Evolutionary conservation across 176 grass and related monocot genomes (phyloP).

Genomic region (Melocanna baccifera): DNA sequence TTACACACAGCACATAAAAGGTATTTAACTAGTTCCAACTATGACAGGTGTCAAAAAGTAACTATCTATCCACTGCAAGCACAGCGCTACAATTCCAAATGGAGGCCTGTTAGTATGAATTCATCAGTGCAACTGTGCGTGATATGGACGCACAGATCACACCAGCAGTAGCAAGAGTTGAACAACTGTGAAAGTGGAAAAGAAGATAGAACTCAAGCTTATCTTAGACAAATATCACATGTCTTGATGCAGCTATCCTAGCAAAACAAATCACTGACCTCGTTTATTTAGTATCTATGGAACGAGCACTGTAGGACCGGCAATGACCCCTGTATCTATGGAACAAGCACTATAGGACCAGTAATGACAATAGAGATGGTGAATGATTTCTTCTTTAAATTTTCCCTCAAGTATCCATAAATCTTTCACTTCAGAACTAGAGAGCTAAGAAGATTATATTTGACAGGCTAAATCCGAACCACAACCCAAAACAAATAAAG

Average conservation of each 20-base stretch:
- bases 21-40: background rate
- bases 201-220: constrained; percentile 8
- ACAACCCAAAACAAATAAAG: too few species aligned
- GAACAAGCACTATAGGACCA: background rate
- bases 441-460: too few species aligned
- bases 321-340: background rate
- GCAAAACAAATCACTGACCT: background rate
- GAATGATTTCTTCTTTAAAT: too few species aligned
- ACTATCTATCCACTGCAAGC: background rate
- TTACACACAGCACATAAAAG: background rate
- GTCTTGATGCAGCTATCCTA: constrained; percentile 4
- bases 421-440: too few species aligned
- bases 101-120: background rate
- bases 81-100: background rate
- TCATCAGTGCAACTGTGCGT: background rate
- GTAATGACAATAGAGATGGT: too few species aligned
- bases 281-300: background rate
- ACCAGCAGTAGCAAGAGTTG: background rate
- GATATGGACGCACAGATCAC: background rate
- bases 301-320: background rate
- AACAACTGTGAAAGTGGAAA: background rate
- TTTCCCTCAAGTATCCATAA: too few species aligned
- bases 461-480: too few species aligned
- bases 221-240: constrained; percentile 3
- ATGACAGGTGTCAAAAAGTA: background rate